Percentiles rank a stretch among this genome's conserved stretches.
Evolutionary conservation across 169 alveolate genomes (phyloP).

Genomic region (Plasmodium coatneyi): DNA sequence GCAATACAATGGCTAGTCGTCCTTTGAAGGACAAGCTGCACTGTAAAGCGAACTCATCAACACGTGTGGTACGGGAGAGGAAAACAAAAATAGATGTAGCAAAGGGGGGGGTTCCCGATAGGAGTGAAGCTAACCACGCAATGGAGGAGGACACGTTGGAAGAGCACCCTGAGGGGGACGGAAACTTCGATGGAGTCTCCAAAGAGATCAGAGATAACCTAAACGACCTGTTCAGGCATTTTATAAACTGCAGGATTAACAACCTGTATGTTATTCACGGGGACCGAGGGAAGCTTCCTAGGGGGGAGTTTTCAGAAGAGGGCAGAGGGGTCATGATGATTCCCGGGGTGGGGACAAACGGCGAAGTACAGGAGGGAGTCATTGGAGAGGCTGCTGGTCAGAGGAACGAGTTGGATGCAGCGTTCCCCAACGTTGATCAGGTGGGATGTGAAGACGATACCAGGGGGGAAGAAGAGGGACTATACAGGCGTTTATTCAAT

Average conservation of each 20-base stretch:
- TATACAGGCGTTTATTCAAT: neutral
- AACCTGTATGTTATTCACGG: constrained; percentile 50
- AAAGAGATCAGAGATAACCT: constrained; percentile 28
- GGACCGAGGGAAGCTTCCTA: constrained; percentile 11
- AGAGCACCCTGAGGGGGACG: neutral
- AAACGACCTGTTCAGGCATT: constrained; percentile 46
- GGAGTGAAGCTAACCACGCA: neutral
- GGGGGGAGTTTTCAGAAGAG: neutral
- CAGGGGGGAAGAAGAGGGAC: neutral
- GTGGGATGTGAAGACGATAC: neutral
- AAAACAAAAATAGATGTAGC: neutral
- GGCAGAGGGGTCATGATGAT: neutral
- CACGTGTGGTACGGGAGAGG: neutral
- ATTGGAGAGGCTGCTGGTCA: neutral
- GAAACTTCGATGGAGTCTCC: constrained; percentile 17
- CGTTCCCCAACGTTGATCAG: neutral
- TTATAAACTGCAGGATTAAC: constrained; percentile 45
- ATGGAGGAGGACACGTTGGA: neutral
- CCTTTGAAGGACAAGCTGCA: neutral
- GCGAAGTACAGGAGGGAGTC: neutral
- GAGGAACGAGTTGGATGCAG: neutral
- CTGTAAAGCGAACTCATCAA: neutral
- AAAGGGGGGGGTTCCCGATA: neutral
- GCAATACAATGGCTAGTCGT: neutral
- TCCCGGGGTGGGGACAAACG: neutral